Conservation (phyloP, 305 asterid genomes). For the Solanum hybrid region DNA sequence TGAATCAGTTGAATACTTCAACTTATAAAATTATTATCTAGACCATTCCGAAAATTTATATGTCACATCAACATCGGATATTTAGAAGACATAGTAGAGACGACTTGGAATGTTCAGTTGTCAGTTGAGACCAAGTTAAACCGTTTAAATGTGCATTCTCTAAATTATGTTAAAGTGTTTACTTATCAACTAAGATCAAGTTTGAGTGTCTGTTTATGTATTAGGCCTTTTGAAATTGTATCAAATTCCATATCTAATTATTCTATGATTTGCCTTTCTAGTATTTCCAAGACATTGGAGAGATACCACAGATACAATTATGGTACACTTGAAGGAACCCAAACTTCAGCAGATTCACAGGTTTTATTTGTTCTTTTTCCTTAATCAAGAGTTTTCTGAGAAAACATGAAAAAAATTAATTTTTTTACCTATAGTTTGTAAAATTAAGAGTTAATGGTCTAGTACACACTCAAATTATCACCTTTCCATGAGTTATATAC, state of each 20-base stretch:
- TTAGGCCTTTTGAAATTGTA: too few species aligned
- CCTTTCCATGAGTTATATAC: neutral
- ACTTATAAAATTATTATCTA: neutral
- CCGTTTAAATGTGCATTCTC: neutral
- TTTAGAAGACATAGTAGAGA: neutral
- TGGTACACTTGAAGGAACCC: too few species aligned
- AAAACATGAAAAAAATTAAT: too few species aligned
- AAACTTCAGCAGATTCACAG: too few species aligned
- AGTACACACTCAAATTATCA: neutral
- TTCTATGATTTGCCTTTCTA: too few species aligned
- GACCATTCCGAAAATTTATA: neutral
- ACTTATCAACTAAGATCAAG: neutral
- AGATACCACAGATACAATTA: too few species aligned
- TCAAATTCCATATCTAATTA: too few species aligned
- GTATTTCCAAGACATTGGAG: too few species aligned
- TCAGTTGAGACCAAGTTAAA: neutral
- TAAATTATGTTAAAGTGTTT: neutral
- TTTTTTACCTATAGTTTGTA: too few species aligned
- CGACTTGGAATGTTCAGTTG: neutral
- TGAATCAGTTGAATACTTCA: fast-evolving
- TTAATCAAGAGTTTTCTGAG: neutral
- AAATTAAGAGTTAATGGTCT: neutral
- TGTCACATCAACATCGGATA: neutral
- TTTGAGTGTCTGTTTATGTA: too few species aligned
- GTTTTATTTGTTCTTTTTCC: too few species aligned